Conservation (phyloP, 2,329 filamentous ascomycete species). For the Dactylellina leptospora region DNA sequence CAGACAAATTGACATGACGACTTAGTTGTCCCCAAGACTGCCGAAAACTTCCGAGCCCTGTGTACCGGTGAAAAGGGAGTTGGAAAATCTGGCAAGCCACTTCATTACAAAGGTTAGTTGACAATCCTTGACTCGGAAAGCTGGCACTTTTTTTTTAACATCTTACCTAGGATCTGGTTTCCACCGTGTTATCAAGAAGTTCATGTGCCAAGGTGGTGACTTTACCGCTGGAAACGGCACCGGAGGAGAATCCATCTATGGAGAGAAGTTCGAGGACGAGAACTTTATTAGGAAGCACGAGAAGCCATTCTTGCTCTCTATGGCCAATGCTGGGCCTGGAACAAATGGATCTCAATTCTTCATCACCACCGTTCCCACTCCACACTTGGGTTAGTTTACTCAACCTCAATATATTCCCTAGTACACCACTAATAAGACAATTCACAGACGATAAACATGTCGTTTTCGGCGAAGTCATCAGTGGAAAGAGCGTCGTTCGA, state of each 20-base stretch:
- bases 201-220: slow-evolving; percentile 94
- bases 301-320: slow-evolving; percentile 87
- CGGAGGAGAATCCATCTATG: slow-evolving; percentile 91
- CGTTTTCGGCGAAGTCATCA: slow-evolving; percentile 92
- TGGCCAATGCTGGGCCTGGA: slow-evolving; percentile 96
- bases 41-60: slow-evolving; percentile 97
- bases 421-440: background rate
- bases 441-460: slow-evolving; percentile 94
- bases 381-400: slow-evolving; percentile 15
- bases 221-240: slow-evolving; percentile 83
- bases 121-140: background rate
- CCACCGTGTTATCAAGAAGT: slow-evolving; percentile 95
- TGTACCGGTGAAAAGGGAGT: slow-evolving; percentile 91
- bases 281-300: slow-evolving; percentile 91
- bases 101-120: slow-evolving; percentile 80
- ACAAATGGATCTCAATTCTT: slow-evolving; percentile 98
- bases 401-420: background rate
- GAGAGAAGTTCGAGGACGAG: slow-evolving; percentile 88
- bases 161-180: slow-evolving; percentile 89
- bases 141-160: too few species aligned
- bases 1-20: slow-evolving; percentile 57
- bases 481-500: slow-evolving; percentile 88
- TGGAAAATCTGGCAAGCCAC: slow-evolving; percentile 80
- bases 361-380: slow-evolving; percentile 76
- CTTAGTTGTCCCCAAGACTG: slow-evolving; percentile 93